A percentile compares a stretch with the other conserved stretches of the same genome.
phyloP scores from a whole-genome alignment of 345 rosid species.

The Acer saccharum region DNA sequence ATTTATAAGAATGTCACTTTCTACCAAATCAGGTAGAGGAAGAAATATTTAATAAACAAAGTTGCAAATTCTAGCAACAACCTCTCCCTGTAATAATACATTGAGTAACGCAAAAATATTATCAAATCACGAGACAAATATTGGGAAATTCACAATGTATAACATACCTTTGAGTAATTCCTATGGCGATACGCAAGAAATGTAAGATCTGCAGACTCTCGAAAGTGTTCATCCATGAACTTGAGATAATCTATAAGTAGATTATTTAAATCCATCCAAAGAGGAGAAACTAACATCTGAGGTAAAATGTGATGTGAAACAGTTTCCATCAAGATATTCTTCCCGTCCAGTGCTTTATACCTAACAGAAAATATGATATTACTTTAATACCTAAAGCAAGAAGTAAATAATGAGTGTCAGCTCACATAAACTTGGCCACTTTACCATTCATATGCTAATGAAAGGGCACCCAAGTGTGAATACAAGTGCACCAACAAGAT shows the following conservation, averaged over 20 bases:
- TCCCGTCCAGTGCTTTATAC: slow-evolving; percentile 94
- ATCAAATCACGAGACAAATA: background rate
- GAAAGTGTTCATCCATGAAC: slow-evolving; percentile 97
- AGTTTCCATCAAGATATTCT: slow-evolving; percentile 95
- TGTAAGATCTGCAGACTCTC: slow-evolving; percentile 97
- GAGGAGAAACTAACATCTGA: slow-evolving; percentile 81
- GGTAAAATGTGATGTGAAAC: slow-evolving; percentile 85
- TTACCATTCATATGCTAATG: slow-evolving; percentile 86
- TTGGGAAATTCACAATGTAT: slow-evolving; percentile 3
- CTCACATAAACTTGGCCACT: background rate
- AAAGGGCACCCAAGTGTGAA: slow-evolving; percentile 74
- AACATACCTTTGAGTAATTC: slow-evolving; percentile 89
- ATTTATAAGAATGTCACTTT: background rate
- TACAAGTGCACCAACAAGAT: slow-evolving; percentile 83
- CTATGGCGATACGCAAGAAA: slow-evolving; percentile 96
- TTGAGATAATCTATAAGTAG: slow-evolving; percentile 86
- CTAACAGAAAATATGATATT: slow-evolving; percentile 35
- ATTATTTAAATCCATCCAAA: slow-evolving; percentile 70
- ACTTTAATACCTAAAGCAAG: slow-evolving; percentile 18
- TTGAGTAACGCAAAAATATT: background rate
- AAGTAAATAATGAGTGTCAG: background rate
- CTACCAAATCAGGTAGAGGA: background rate
- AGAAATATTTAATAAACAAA: background rate
- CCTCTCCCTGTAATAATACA: background rate
- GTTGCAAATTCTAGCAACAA: background rate